Conservation (phyloP, 495 filamentous ascomycete species). For the Wilcoxina mikolae region DNA sequence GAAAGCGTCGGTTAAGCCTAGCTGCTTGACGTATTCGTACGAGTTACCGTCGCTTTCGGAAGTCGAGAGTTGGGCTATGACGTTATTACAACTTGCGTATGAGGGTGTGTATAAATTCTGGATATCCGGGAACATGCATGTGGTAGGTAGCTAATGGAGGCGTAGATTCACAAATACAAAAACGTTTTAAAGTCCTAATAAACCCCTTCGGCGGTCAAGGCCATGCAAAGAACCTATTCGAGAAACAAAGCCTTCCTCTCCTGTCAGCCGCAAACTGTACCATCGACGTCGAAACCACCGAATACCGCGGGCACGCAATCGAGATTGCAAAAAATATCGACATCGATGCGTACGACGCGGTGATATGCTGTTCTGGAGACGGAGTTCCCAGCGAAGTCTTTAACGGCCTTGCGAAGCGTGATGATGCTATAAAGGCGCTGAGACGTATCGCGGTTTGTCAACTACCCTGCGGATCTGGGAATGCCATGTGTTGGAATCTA, state of each 20-base stretch:
- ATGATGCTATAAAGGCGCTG: conserved; percentile 60
- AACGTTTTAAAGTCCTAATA: conserved; percentile 71
- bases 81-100: conserved; percentile 56
- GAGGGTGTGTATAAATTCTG: conserved; percentile 27
- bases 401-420: conserved; percentile 69
- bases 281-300: conserved; percentile 60
- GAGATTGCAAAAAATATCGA: conserved; percentile 69
- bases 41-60: conserved; percentile 37
- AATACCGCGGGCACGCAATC: conserved; percentile 58
- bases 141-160: neutral
- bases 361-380: conserved; percentile 84
- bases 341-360: conserved; percentile 61
- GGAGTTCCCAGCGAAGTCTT: conserved; percentile 87
- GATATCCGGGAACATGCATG: neutral
- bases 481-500: conserved; percentile 83
- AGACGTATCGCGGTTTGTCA: conserved; percentile 70
- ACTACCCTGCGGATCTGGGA: conserved; percentile 83
- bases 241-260: conserved; percentile 61
- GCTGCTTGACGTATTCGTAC: conserved; percentile 47
- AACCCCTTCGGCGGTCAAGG: conserved; percentile 87
- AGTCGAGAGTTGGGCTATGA: conserved; percentile 45
- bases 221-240: conserved; percentile 56
- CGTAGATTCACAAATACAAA: conserved; percentile 47
- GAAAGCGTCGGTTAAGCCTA: conserved; percentile 43
- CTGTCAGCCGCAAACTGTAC: conserved; percentile 68